Evolutionary conservation across 139 green algal genomes (phyloP).

Genomic region (Volvox africanus): DNA sequence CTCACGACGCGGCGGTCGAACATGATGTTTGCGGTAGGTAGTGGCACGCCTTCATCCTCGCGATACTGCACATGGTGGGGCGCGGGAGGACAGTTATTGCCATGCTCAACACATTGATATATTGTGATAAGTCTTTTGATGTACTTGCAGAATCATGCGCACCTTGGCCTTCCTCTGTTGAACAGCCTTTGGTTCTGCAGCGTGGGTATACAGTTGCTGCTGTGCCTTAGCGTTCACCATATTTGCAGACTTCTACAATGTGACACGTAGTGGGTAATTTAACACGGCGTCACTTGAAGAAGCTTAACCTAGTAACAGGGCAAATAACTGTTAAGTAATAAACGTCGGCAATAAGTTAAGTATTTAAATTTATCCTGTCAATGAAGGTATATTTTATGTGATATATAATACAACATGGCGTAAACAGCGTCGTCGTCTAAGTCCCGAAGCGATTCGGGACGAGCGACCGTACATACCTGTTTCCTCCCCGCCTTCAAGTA

Average conservation of each 20-base stretch:
- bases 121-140: too few species aligned
- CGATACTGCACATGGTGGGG: constrained; percentile 60
- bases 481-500: background rate
- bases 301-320: too few species aligned
- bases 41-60: constrained; percentile 57
- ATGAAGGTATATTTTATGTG: background rate
- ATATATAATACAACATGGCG: background rate
- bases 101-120: background rate
- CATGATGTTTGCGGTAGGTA: constrained; percentile 83
- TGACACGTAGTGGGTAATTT: background rate
- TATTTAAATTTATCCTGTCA: background rate
- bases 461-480: constrained; percentile 13
- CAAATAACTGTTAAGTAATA: too few species aligned
- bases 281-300: too few species aligned
- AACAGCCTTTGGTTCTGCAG: constrained; percentile 72
- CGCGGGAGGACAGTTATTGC: background rate
- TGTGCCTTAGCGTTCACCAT: constrained; percentile 60
- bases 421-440: constrained; percentile 1
- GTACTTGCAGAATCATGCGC: background rate
- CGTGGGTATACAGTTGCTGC: constrained; percentile 75
- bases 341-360: too few species aligned
- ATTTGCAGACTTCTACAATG: background rate
- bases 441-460: background rate
- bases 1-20: constrained; percentile 88
- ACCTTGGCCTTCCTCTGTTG: constrained; percentile 67